Percentiles rank a stretch among this genome's conserved stretches.
Conservation (phyloP, 1,139 yeast species). For the Lodderomyces beijingensis region DNA sequence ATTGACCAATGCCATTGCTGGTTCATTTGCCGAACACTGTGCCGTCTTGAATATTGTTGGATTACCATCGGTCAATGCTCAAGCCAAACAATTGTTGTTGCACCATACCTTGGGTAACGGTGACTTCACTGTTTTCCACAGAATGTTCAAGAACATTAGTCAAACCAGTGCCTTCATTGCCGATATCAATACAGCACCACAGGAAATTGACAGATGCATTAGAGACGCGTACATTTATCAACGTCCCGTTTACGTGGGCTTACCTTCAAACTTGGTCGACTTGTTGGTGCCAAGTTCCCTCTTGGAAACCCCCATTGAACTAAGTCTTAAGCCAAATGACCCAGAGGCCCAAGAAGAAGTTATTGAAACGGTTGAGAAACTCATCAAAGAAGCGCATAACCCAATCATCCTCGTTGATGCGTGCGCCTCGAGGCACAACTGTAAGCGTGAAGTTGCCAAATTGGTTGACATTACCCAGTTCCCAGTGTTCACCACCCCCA, state of each 20-base stretch:
- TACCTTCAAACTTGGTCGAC: conserved; percentile 81
- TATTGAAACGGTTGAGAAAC: conserved; percentile 48
- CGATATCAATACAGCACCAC: conserved; percentile 62
- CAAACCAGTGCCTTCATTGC: conserved; percentile 62
- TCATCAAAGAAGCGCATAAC: conserved; percentile 55
- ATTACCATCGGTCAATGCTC: conserved; percentile 37
- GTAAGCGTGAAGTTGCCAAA: conserved; percentile 55
- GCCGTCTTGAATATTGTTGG: conserved; percentile 40
- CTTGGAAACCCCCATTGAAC: conserved; percentile 62
- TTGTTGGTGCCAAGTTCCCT: conserved; percentile 52
- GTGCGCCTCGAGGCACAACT: conserved; percentile 77
- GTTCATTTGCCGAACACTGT: conserved; percentile 42
- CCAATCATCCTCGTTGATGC: conserved; percentile 85
- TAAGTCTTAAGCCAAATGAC: conserved; percentile 60
- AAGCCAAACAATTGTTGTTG: conserved; percentile 36
- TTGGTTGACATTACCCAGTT: conserved; percentile 69
- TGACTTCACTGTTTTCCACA: conserved; percentile 44
- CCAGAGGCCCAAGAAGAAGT: conserved; percentile 72
- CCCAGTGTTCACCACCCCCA: conserved; percentile 85
- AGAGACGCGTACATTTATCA: conserved; percentile 68
- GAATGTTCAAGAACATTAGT: conserved; percentile 61
- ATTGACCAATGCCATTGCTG: conserved; percentile 41
- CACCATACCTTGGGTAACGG: conserved; percentile 48
- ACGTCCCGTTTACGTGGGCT: conserved; percentile 79
- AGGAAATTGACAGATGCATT: conserved; percentile 69